Evolutionary conservation across 2,329 filamentous ascomycete species (phyloP), one percentile per base, ranked within the genome.

Genomic region (Diaporthe vaccinii): DNA sequence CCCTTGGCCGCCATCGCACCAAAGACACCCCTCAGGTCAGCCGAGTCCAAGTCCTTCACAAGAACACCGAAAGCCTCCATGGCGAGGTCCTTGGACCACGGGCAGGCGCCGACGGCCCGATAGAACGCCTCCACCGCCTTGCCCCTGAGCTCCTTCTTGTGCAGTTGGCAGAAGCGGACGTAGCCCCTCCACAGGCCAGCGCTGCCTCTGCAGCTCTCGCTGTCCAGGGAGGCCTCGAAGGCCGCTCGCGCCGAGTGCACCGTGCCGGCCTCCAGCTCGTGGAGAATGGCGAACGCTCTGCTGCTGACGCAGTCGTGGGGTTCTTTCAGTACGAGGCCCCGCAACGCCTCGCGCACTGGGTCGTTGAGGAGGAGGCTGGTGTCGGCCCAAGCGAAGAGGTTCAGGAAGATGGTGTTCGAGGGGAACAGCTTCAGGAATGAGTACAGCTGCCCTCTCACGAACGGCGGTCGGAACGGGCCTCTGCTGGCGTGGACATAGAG

Each of bases 311-410:
- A 83, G 79, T 89, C 87, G 70, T 86, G 82, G 9, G 75, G 68
- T 22, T 80, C 78, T 8, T 81, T 77, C 3, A 89, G 82, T 0
- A 91, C 83, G 80, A 88, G 88, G 81, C 88, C 87, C 28, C 88
- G 84, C 15, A 96, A 85, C 12, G 94, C 84, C 8, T 89, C 87
- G n/a, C 94, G 91, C 28, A 97, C 90, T 25, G 94, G 93, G 78
- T 97, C 94, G 76, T 95, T 90, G 72, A 97, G 89, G 34, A 92
- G 90, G 58, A 95, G 90, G 10, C 92, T 90, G 2, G 91, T 87
- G 81, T 96, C 93, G 77, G 94, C 92, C 87, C 92, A 94, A n/a
- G 92, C 89, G 77, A 93, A 93, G 0, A 97, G 84, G 1, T 89
- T 87, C 1, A 97, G 87, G 76, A 98, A 93, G 8, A 95, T 87